Base-by-base conservation (phyloP, 352 stramenopile species). In the Pythium phragmitis region DNA sequence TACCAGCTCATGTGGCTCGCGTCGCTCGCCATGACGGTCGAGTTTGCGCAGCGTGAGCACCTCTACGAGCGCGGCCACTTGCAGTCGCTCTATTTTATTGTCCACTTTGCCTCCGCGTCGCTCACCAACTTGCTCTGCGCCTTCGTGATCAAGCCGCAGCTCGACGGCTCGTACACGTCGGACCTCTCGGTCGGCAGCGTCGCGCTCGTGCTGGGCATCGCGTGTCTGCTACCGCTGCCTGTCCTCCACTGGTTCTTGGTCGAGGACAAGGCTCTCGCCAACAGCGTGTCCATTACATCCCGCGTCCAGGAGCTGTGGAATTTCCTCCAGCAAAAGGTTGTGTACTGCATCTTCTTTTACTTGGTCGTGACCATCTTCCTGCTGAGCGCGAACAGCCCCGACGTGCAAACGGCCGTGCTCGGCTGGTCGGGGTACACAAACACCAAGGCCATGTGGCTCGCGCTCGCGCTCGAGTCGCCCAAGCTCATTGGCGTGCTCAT, bases 261-360 rank as follows among this genome's bases (percentile, higher is more conserved):
- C 8, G 80, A 89, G 41, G 49, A 56, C 4, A 13, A 51, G 4
- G 23, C 57, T 14, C 37, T 12, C 11, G 37, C 37, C 39, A 55
- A 59, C 41, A 41, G 65, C 21, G 13, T 72, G 2, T 68, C 68
- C 1, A 45, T 7, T 26, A 37, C 14, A 42, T 34, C n/a, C 1
- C 75, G 72, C 2, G 41, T 81, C 7, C 51, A 59, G 7, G 74
- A 88, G 34, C 52, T 89, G 7, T 82, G 80, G 73, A 68, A 69
- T 42, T 77, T 88, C 30, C 80, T 67, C 49, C 75, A 83, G 36
- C 70, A 87, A 30, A 79, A 88, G 26, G 66, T 85, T 7, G 49
- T 74, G 8, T 65, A 78, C 47, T 70, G 75, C 37, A 69, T 76
- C 37, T 5, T 85, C 23, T 53, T 86, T 47, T 72, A 65, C 60